phyloP scores from a whole-genome alignment of 2,329 filamentous ascomycete genomes.

The Penicillium sp. region DNA sequence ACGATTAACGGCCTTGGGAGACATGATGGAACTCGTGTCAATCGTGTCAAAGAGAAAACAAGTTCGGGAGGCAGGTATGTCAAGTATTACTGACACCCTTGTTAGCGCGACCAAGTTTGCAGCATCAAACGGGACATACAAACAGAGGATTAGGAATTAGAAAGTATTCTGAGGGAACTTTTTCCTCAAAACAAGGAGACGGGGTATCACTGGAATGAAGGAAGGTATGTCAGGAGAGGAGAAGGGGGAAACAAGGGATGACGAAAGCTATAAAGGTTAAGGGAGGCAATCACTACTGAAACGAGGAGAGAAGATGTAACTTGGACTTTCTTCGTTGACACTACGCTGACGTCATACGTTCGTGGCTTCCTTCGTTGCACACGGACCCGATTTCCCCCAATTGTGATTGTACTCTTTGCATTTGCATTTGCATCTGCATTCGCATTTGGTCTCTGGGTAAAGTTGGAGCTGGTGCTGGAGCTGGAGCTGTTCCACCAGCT shows the following conservation, averaged over 20 bases:
- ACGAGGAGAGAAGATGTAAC: not conserved
- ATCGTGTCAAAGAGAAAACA: conserved; percentile 4
- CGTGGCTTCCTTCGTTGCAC: not conserved
- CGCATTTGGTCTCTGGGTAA: not conserved
- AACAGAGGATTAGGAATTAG: conserved; percentile 17
- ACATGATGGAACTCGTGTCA: conserved; percentile 25
- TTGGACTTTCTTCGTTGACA: conserved; percentile 3
- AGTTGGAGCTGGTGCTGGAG: too few species aligned
- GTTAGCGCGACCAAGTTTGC: conserved; percentile 12
- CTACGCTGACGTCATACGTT: conserved; percentile 10
- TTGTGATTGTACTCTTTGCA: not conserved
- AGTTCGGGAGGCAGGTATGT: not conserved
- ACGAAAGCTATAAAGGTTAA: conserved; percentile 7
- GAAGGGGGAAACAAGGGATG: conserved; percentile 11
- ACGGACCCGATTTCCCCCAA: conserved; percentile 9
- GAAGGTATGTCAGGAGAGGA: conserved; percentile 13
- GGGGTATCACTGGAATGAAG: conserved; percentile 28
- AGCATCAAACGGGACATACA: conserved; percentile 12
- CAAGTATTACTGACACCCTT: conserved; percentile 7
- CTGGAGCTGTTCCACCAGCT: too few species aligned
- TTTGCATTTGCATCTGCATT: not conserved
- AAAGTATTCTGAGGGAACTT: not conserved
- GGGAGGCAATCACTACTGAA: conserved; percentile 1
- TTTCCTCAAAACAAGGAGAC: conserved; percentile 9
- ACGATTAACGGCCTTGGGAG: conserved; percentile 57